A percentile compares a stretch with the other conserved stretches of the same genome.
These are phyloP conservation scores for Goffeauzyma gilvescens DNA, from an alignment of 768 basidiomycete genomes.

Conservation along the genomic window DNA sequence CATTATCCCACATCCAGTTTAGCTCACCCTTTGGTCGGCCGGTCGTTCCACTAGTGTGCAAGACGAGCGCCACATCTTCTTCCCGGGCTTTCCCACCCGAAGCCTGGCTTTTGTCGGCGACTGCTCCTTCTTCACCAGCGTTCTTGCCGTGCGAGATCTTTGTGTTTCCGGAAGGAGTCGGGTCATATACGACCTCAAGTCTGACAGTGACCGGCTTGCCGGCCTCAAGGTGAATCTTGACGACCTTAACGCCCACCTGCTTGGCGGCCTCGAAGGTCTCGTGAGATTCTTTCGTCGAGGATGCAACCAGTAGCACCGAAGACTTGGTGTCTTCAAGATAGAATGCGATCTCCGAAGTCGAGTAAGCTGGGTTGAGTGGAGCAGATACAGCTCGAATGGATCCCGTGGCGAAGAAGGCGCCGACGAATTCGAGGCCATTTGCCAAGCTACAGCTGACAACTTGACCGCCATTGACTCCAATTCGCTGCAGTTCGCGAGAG, in stretches of 20 bases:
- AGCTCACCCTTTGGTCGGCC: conserved; percentile 41
- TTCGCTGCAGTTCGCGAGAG: not conserved
- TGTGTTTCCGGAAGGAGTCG: not conserved
- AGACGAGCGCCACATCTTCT: conserved; percentile 39
- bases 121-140: not conserved
- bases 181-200: conserved; percentile 2
- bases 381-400: conserved; percentile 9
- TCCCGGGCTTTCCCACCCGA: conserved; percentile 22
- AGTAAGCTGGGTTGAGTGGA: conserved; percentile 11
- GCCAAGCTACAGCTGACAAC: conserved; percentile 5
- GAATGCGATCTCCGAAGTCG: conserved; percentile 8
- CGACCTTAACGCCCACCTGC: conserved; percentile 8
- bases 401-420: conserved; percentile 7
- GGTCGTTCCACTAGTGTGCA: conserved; percentile 46
- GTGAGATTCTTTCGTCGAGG: not conserved
- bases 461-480: conserved; percentile 2
- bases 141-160: not conserved
- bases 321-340: conserved; percentile 11
- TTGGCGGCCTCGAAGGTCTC: conserved; percentile 7
- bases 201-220: conserved; percentile 2
- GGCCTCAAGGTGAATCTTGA: not conserved
- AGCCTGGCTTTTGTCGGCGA: conserved; percentile 5
- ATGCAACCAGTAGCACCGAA: conserved; percentile 4
- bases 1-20: no score
- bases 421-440: conserved; percentile 10